Evolutionary conservation across 2,329 filamentous ascomycete genomes (phyloP), one percentile per base, ranked within the genome.

Genomic region (Ascochyta viciae-villosae): DNA sequence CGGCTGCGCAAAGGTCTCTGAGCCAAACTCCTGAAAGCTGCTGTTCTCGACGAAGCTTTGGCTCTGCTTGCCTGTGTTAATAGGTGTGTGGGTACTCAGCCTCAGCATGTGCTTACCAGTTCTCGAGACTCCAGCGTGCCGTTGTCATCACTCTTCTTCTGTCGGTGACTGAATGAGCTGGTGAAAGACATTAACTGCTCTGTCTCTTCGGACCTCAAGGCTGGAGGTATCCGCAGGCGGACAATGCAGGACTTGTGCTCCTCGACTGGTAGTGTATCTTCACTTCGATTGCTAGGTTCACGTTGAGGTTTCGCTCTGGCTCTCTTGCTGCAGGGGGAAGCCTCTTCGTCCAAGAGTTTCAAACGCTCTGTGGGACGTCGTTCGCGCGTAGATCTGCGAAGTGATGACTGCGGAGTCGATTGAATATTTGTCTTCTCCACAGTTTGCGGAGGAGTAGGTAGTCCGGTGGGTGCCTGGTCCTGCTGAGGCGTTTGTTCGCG

Each of bases 1-100:
- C 16, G 54, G 54, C 33, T 57, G 49, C 12, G 54, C 54, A 34
- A 52, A 57, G 3, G 34, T 22, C 2, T 52, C 54, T 6, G 44
- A 19, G 2, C 15, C 38, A 15, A 35, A 26, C 6, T 37, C 12
- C 9, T 39, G 38, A 24, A 51, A 56, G 38, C 43, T 45, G 40
- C 15, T n/a, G 16, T 24, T 49, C 4, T 34, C 45, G 9, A 12
- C 15, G 12, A 44, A 38, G 38, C 33, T 46, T 16, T 13, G 37
- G 33, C 23, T 15, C 53, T 56, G n/a, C 7, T 6, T 6, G 16
- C 12, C 8, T 10, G 15, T 10, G 39, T 56, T 10, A 56, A 23
- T 3, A 33, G 3, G n/a, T 16, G 4, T n/a, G 9, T 8, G 4
- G 22, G 1, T 13, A 2, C 12, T 13, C 1, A 19, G 5, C 22